These are phyloP conservation scores for Helicostylum pulchrum DNA, from an alignment of 192 early-diverging fungal species.

Conservation along the genomic window DNA sequence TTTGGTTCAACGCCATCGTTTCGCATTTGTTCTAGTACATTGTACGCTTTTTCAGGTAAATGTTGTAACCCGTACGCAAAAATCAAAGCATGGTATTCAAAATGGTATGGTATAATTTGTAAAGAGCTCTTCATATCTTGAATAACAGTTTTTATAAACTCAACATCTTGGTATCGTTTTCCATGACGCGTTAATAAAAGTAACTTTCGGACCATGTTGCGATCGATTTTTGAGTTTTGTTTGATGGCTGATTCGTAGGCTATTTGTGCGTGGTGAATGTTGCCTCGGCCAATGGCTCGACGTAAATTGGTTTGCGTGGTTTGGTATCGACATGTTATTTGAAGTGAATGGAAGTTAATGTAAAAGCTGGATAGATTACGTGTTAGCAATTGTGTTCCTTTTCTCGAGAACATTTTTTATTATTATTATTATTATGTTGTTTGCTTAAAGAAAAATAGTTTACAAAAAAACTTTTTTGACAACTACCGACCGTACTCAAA, in stretches of 20 bases:
- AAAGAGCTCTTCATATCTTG: conserved; percentile 18
- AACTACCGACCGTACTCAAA: too few relatives aligned
- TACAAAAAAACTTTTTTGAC: too few relatives aligned
- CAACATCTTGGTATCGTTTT: conserved; percentile 5
- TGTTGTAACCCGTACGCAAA: conserved; percentile 21
- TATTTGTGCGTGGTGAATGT: not conserved
- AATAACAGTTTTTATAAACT: conserved; percentile 14
- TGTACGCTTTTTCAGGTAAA: conserved; percentile 17
- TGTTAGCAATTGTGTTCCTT: too few relatives aligned
- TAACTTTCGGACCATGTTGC: not conserved
- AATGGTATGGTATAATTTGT: conserved; percentile 9
- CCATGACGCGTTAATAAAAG: conserved; percentile 1
- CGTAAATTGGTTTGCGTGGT: too few relatives aligned
- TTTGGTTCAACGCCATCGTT: conserved; percentile 21
- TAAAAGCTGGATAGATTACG: too few relatives aligned
- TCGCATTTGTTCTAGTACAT: conserved; percentile 29
- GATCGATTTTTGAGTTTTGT: not conserved
- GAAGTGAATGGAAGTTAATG: too few relatives aligned
- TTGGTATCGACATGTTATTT: too few relatives aligned
- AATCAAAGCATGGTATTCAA: conserved; percentile 31
- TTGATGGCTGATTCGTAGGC: conserved; percentile 1
- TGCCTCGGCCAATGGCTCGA: too few relatives aligned
- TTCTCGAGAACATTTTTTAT: too few relatives aligned
- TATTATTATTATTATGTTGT: too few relatives aligned
- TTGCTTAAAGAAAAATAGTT: too few relatives aligned